A percentile compares a stretch with the other conserved stretches of the same genome.
Evolutionary conservation across 495 filamentous ascomycete genomes (phyloP).

Genomic region (Penicillium paradoxum): DNA sequence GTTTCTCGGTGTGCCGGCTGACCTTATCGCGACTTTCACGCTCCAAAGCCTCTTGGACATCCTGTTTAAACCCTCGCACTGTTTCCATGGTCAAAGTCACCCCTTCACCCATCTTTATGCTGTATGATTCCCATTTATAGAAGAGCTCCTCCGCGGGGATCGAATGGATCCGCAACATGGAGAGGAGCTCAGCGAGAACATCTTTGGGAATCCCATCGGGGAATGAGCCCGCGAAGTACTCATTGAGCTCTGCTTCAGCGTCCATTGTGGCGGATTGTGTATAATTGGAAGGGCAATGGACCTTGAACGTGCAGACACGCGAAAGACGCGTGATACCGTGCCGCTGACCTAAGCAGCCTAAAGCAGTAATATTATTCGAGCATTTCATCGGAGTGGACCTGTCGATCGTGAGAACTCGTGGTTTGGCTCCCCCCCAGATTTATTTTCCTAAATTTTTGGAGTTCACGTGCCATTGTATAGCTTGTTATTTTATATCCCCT

Average conservation of each 20-base stretch:
- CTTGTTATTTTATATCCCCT: not conserved
- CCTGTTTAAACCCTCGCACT: slow-evolving; percentile 72
- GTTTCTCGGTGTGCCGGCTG: slow-evolving; percentile 58
- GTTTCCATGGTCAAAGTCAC: slow-evolving; percentile 64
- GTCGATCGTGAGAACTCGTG: slow-evolving; percentile 5
- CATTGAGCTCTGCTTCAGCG: slow-evolving; percentile 56
- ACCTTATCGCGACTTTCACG: slow-evolving; percentile 59
- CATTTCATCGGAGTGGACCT: slow-evolving; percentile 6
- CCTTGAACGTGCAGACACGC: slow-evolving; percentile 6
- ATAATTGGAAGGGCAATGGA: slow-evolving; percentile 7
- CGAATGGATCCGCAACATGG: slow-evolving; percentile 75
- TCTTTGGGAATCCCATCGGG: slow-evolving; percentile 61
- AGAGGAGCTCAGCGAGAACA: slow-evolving; percentile 70
- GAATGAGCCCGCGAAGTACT: slow-evolving; percentile 56
- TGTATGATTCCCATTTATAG: slow-evolving; percentile 98
- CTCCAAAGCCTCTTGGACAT: slow-evolving; percentile 78
- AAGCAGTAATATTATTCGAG: slow-evolving; percentile 18
- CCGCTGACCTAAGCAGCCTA: slow-evolving; percentile 21
- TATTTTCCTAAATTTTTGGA: not conserved
- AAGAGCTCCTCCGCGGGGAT: slow-evolving; percentile 77
- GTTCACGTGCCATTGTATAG: not conserved
- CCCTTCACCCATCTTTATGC: slow-evolving; percentile 85
- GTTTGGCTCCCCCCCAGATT: not conserved
- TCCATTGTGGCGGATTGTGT: slow-evolving; percentile 17
- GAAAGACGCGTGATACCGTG: slow-evolving; percentile 18